Evolutionary conservation across 768 basidiomycete genomes (phyloP), one percentile per base, ranked within the genome.

Genomic region (Lactarius tabidus): DNA sequence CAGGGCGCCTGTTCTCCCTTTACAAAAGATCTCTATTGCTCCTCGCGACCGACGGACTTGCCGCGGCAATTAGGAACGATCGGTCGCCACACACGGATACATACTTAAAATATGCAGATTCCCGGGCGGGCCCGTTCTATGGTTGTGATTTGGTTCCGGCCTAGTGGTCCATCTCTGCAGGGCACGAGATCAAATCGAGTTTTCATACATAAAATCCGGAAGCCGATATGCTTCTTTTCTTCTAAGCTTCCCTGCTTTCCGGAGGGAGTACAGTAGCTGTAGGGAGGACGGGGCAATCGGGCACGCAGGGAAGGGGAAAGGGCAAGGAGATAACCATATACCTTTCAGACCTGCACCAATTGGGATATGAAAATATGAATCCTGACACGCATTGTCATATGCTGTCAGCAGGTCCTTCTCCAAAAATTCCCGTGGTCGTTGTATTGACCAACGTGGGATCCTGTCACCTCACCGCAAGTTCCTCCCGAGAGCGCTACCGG

Each of bases 51-150:
- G 63, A 67, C 57, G 63, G 66, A 65, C 57, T 60, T 67, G 67
- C 67, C 67, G 67, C 67, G 67, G 67, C 67, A 67, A 60, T 66
- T 65, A 67, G 59, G 58, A 67, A 65, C 65, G 59, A 67, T 67
- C 67, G 64, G 64, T 60, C 51, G 48, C 56, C 60, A 57, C 65
- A 36, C 48, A 60, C 23, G 35, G 26, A 54, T 48, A 26, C 48
- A 55, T 55, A 61, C 64, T 65, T 62, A 65, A 67, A 66, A 66
- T 59, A 66, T 43, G 62, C 63, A 60, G 55, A 38, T 60, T 60
- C 53, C 63, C 63, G 66, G 66, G 26, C 63, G 66, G 66, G 31
- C 41, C 63, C 66, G 66, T 36, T 51, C 57, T 35, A 36, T 29
- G 10, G 38, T 36, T 41, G 26, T 48, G 58, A 66, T 23, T 66